Evolutionary conservation across 2,329 filamentous ascomycete species (phyloP), one percentile per base, ranked within the genome.

Genomic region (Alternaria burnsii): DNA sequence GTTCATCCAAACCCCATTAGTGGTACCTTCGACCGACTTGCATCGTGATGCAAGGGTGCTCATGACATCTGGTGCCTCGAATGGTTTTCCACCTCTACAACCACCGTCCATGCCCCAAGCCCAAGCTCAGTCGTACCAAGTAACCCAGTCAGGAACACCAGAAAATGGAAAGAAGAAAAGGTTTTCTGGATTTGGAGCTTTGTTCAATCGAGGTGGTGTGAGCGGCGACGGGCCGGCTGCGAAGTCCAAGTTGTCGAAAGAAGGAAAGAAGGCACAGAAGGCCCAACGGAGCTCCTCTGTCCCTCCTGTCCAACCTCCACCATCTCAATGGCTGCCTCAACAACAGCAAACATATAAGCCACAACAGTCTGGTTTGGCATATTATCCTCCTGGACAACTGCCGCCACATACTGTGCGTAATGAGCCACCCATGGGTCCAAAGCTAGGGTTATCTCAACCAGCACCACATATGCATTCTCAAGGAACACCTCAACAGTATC

Each of bases 111-210:
- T 38, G 36, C 58, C 56, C 11, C 42, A 32, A n/a, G 55, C 40
- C 18, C 63, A 70, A 14, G 50, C 51, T 9, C 67, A 69, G 30
- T 20, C 60, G 5, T 57, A 65, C 41, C 67, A 65, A 43, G 52
- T 62, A 14, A 52, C 65, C 26, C 63, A 63, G 3, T 59, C 70
- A n/a, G 57, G 55, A 6, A 55, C 63, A 10, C 62, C 70, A 14
- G 72, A 76, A 38, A 51, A 61, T 3, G 69, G 71, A 52, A 79
- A 77, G 66, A 83, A 82, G 63, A 82, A 82, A 56, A 76, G 82
- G 34, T 82, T 83, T 48, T 83, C 82, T 2, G 68, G 76, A 4
- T 63, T 84, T 11, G 80, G 81, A 5, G 79, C 76, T 34, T 62
- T 84, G 1, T 83, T 84, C 54, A 73, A 77, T 30, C 74, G 81